Conservation (phyloP, 2,329 filamentous ascomycete species). For the Aspergillus oerlinghausenensis region DNA sequence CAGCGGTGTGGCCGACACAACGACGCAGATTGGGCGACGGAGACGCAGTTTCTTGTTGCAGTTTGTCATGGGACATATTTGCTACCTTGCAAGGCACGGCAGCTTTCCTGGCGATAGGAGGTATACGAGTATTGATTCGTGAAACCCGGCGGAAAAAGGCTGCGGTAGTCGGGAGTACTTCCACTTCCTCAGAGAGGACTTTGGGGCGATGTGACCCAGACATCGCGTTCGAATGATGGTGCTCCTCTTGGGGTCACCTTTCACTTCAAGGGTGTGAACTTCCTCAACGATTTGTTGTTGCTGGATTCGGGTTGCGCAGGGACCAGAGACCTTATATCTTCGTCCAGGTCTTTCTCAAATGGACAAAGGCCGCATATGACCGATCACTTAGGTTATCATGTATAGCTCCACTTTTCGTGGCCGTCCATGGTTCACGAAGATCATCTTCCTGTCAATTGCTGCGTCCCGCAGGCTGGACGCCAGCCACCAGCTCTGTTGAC, state of each 20-base stretch:
- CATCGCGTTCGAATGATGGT: neutral
- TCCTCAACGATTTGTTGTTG: neutral
- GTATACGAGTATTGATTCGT: slow-evolving; percentile 2
- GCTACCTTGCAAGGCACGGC: slow-evolving; percentile 7
- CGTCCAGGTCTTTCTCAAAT: neutral
- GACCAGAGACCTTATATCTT: neutral
- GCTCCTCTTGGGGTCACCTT: neutral
- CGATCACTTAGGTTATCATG: neutral
- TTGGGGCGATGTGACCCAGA: neutral
- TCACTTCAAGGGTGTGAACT: neutral
- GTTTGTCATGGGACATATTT: slow-evolving; percentile 12
- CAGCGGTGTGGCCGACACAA: slow-evolving; percentile 13
- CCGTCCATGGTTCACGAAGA: neutral
- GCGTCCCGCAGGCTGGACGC: neutral
- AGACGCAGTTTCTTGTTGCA: slow-evolving; percentile 10
- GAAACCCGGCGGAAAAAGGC: slow-evolving; percentile 4
- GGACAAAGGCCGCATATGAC: neutral
- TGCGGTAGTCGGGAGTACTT: neutral
- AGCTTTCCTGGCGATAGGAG: slow-evolving; percentile 1
- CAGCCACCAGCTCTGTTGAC: neutral
- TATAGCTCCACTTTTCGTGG: neutral
- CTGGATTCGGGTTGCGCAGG: neutral
- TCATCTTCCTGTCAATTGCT: neutral
- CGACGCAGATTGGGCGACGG: slow-evolving; percentile 12
- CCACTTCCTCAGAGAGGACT: neutral